A percentile compares a stretch with the other conserved stretches of the same genome.
Evolutionary conservation across 805 yeast species (phyloP).

Genomic region (Wickerhamiella azyma): DNA sequence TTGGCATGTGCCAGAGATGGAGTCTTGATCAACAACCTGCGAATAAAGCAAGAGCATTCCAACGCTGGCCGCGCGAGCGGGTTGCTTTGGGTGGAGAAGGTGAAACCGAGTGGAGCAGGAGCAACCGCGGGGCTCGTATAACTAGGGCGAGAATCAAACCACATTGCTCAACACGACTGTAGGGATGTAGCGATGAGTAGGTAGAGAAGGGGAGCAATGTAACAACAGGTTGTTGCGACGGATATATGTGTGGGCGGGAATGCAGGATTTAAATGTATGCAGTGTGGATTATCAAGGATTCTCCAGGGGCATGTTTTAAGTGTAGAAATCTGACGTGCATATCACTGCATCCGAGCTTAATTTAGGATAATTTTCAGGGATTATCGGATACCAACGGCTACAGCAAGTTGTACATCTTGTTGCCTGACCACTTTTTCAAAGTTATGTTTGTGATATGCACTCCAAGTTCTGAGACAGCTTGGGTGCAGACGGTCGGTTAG

Average conservation of each 20-base stretch:
- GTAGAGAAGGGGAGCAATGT: not conserved
- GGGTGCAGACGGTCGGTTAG: not conserved
- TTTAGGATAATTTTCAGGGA: not conserved
- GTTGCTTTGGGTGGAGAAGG: too few species aligned
- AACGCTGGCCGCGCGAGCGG: not conserved
- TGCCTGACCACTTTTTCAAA: not conserved
- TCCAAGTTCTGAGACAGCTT: not conserved
- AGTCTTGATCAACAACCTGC: not conserved
- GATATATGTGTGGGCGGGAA: slow-evolving; percentile 4
- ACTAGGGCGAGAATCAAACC: slow-evolving; percentile 6
- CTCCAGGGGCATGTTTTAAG: slow-evolving; percentile 8
- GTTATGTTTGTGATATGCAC: not conserved
- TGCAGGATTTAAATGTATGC: slow-evolving; percentile 7
- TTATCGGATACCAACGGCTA: not conserved
- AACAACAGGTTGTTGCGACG: slow-evolving; percentile 3
- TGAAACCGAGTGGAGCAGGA: not conserved
- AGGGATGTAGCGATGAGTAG: not conserved
- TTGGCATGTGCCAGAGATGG: not conserved
- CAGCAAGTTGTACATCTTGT: not conserved
- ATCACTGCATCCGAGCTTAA: not conserved
- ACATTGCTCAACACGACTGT: not conserved
- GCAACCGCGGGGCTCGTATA: not conserved
- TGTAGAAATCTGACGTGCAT: not conserved
- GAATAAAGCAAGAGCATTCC: slow-evolving; percentile 4
- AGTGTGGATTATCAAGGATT: slow-evolving; percentile 4